A percentile compares a stretch with the other conserved stretches of the same genome.
These are phyloP conservation scores for Corylus heterophylla DNA, from an alignment of 306 rosid species.

Conservation along the genomic window DNA sequence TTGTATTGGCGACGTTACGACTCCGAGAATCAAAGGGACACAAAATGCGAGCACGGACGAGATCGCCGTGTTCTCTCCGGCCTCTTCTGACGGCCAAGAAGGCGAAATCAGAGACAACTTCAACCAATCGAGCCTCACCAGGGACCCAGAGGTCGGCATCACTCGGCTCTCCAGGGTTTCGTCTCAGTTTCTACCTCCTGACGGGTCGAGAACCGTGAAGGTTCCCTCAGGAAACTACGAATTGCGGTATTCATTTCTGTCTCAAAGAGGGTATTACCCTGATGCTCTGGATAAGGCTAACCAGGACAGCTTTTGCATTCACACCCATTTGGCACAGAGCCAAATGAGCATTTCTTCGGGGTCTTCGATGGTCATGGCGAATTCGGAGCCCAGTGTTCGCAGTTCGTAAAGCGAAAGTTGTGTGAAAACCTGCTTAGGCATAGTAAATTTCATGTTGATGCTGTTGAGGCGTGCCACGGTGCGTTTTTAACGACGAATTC, in stretches of 20 bases:
- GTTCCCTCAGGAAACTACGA: conserved; percentile 63
- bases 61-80: conserved; percentile 39
- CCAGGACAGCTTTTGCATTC: conserved; percentile 94
- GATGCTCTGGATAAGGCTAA: conserved; percentile 97
- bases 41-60: conserved; percentile 44
- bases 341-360: conserved; percentile 85
- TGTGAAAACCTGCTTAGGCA: conserved; percentile 89
- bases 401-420: conserved; percentile 71
- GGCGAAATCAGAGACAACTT: conserved; percentile 52
- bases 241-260: conserved; percentile 67
- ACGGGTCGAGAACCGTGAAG: conserved; percentile 69
- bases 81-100: conserved; percentile 41
- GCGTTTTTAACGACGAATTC: conserved; percentile 70
- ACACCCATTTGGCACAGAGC: conserved; percentile 82
- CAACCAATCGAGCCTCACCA: conserved; percentile 41
- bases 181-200: conserved; percentile 86
- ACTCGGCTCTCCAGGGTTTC: conserved; percentile 91
- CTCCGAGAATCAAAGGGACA: conserved; percentile 45
- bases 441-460: conserved; percentile 54
- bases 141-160: conserved; percentile 80
- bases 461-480: conserved; percentile 81
- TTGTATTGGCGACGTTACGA: conserved; percentile 68
- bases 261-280: conserved; percentile 94
- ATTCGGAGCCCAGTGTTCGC: conserved; percentile 87
- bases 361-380: conserved; percentile 98